Percentiles rank a stretch among this genome's conserved stretches.
These are phyloP conservation scores for Xylaria sp. DNA, from an alignment of 2,329 filamentous ascomycete species.

Conservation along the genomic window DNA sequence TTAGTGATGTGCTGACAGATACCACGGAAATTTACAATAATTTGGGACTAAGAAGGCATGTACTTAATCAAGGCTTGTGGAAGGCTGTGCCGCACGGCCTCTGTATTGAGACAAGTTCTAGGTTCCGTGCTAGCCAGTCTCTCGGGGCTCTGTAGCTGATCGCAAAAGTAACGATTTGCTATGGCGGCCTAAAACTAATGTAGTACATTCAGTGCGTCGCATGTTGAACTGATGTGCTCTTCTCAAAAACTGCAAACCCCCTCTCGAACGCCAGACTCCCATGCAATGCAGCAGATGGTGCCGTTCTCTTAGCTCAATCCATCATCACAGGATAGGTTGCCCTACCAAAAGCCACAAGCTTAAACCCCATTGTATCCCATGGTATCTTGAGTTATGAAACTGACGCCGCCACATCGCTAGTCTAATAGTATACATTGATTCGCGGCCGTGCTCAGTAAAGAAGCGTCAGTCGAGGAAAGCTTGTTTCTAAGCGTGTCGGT, in stretches of 20 bases:
- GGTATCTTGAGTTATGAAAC: constrained; percentile 35
- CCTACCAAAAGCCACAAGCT: constrained; percentile 23
- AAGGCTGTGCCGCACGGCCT: background rate
- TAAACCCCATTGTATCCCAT: constrained; percentile 30
- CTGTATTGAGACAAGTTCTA: constrained; percentile 18
- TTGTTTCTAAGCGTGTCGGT: constrained; percentile 50
- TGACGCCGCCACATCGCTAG: constrained; percentile 25
- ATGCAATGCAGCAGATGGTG: constrained; percentile 22
- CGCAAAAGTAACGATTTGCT: constrained; percentile 11
- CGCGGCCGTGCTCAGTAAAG: constrained; percentile 14
- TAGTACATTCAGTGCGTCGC: constrained; percentile 4
- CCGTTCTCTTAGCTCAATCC: constrained; percentile 20
- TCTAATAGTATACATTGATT: constrained; percentile 36
- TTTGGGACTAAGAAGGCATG: too few species aligned
- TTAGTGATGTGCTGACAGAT: too few species aligned
- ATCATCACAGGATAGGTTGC: constrained; percentile 18
- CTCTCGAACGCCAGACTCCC: constrained; percentile 29
- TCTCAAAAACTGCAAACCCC: constrained; percentile 9
- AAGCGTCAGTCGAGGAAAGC: constrained; percentile 2
- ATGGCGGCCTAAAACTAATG: constrained; percentile 5
- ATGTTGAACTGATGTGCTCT: constrained; percentile 7
- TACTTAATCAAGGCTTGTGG: background rate
- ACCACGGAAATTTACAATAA: too few species aligned
- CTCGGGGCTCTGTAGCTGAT: constrained; percentile 5
- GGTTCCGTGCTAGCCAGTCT: background rate